These are phyloP conservation scores for Phycomyces blakesleeanus DNA, from an alignment of 192 early-diverging fungal genomes.

Conservation along the genomic window DNA sequence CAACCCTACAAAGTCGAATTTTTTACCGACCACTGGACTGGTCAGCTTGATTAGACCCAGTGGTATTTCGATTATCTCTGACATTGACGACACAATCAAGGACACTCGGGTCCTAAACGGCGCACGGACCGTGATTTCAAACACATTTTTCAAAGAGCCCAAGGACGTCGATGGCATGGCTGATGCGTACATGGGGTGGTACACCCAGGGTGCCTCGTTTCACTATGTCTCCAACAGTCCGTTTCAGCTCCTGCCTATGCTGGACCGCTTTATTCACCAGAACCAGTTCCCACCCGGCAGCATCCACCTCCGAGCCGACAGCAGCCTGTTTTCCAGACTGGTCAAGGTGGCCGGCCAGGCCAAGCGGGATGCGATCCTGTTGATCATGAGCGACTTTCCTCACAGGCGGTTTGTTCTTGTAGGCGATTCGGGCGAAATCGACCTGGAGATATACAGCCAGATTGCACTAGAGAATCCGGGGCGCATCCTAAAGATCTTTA, in stretches of 20 bases:
- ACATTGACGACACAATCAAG: constrained; percentile 94
- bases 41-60: constrained; percentile 59
- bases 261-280: constrained; percentile 58
- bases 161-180: constrained; percentile 43
- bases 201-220: constrained; percentile 57
- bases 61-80: constrained; percentile 78
- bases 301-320: constrained; percentile 63
- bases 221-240: constrained; percentile 89
- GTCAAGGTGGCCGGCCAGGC: constrained; percentile 45
- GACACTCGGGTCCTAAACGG: constrained; percentile 69
- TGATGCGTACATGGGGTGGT: constrained; percentile 47
- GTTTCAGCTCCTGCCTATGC: constrained; percentile 73
- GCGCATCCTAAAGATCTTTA: constrained; percentile 80
- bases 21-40: constrained; percentile 26
- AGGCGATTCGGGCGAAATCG: constrained; percentile 83
- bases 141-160: constrained; percentile 59
- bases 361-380: constrained; percentile 52
- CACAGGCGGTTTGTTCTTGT: constrained; percentile 75
- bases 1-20: constrained; percentile 22
- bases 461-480: constrained; percentile 59
- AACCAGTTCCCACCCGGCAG: constrained; percentile 74
- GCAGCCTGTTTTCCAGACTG: constrained; percentile 56
- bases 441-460: constrained; percentile 74
- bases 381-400: constrained; percentile 62
- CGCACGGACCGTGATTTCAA: constrained; percentile 56